Base-by-base conservation (phyloP, 805 yeast species). In the Spathaspora sp. region DNA sequence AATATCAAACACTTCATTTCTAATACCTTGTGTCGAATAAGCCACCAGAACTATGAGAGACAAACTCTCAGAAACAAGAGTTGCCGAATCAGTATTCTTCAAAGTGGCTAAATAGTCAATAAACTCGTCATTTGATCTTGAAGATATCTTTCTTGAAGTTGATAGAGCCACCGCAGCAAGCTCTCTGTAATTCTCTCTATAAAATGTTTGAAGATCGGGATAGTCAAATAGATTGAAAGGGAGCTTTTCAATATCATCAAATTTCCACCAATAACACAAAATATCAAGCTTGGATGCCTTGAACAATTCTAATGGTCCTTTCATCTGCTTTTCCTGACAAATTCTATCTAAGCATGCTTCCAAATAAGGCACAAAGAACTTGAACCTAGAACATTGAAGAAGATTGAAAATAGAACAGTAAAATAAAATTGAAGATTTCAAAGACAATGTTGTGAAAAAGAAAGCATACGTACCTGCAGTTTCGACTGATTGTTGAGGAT, bases 201-300 rank as follows among this genome's bases (percentile, higher is more conserved):
- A 31, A 54, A 80, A 78, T 1, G 66, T 67, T 2, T 49, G 42
- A 2, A 52, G 50, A 9, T 59, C 57, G 5, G 42, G 10, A 55
- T 68, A 79, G 0, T 68, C 79, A 57, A 81, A 72, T 1, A 77
- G 50, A 0, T 51, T 53, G 49, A 44, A 71, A 0, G 85, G 85
- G 53, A 80, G 79, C 1, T 57, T 56, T 0, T 52, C 49, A 12
- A 78, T 53, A 2, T 60, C 56, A 11, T 65, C 62, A 49, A 65
- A 67, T n/a, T 63, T 60, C 60, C 67, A 65, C 83, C 84, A 81
- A 18, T 65, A 65, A 50, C 68, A 74, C 46, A 81, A 60, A 2
- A 80, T 59, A 12, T 70, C 71, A 35, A 68, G 56, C 46, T 62
- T 68, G 26, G 68, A 58, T 11, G 56, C 49, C 46, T 60, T 60